Evolutionary conservation across 345 rosid species (phyloP).

Genomic region (Eucalyptus cloeziana): DNA sequence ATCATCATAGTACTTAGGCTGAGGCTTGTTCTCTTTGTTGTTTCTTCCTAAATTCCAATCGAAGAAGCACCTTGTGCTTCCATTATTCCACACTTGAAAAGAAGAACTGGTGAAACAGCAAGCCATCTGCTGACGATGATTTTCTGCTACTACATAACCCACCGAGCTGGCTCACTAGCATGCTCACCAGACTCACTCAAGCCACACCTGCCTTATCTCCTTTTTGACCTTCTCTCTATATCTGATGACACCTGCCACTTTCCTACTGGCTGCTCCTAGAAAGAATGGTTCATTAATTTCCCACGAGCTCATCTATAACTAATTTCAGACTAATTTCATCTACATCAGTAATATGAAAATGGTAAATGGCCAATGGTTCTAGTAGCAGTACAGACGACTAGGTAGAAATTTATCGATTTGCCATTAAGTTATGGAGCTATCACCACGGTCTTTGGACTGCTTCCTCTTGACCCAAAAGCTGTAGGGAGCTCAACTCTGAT

Average conservation of each 20-base stretch:
- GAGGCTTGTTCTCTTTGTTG: slow-evolving; percentile 12
- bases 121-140: slow-evolving; percentile 24
- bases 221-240: neutral
- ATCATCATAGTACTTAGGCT: slow-evolving; percentile 27
- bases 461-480: neutral
- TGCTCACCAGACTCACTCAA: neutral
- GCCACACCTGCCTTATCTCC: slow-evolving; percentile 1
- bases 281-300: neutral
- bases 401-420: neutral
- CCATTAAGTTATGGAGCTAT: neutral
- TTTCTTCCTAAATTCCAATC: slow-evolving; percentile 51
- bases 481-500: neutral
- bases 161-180: neutral
- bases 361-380: neutral
- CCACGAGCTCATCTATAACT: neutral
- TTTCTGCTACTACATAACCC: neutral
- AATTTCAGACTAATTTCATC: neutral
- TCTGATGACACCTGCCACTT: neutral
- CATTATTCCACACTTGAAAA: slow-evolving; percentile 1
- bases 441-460: neutral
- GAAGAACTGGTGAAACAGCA: slow-evolving; percentile 21
- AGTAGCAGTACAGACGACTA: neutral
- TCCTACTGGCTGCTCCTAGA: neutral
- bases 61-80: slow-evolving; percentile 26
- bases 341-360: neutral